A percentile compares a stretch with the other conserved stretches of the same genome.
Conservation (phyloP, 495 filamentous ascomycete genomes). For the Ramalina peruviana region DNA sequence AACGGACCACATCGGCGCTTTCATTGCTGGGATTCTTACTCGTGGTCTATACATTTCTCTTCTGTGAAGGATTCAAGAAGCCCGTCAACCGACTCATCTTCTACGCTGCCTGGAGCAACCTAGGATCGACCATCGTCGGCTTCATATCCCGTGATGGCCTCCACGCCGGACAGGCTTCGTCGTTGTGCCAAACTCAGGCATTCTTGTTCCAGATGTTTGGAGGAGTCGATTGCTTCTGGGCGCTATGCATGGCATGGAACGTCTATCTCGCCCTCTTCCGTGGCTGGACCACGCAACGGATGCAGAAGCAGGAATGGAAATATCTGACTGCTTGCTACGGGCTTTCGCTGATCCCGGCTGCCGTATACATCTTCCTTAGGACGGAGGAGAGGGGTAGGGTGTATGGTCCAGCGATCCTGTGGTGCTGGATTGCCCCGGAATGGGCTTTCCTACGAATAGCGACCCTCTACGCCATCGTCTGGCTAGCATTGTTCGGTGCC, state of each 20-base stretch:
- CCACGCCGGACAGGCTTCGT: slow-evolving; percentile 24
- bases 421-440: slow-evolving; percentile 63
- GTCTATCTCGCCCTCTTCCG: slow-evolving; percentile 74
- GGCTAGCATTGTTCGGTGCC: slow-evolving; percentile 53
- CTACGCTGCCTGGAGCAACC: slow-evolving; percentile 70
- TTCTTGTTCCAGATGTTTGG: slow-evolving; percentile 61
- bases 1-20: slow-evolving; percentile 51
- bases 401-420: slow-evolving; percentile 65
- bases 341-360: slow-evolving; percentile 52
- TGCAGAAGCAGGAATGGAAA: slow-evolving; percentile 53
- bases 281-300: slow-evolving; percentile 49
- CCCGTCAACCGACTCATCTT: slow-evolving; percentile 77
- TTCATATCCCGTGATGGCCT: slow-evolving; percentile 49
- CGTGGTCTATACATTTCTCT: slow-evolving; percentile 55
- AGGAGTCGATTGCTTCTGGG: slow-evolving; percentile 58
- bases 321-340: slow-evolving; percentile 64
- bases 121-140: slow-evolving; percentile 65
- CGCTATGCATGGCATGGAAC: slow-evolving; percentile 71
- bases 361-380: slow-evolving; percentile 51
- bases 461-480: slow-evolving; percentile 70
- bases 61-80: slow-evolving; percentile 49
- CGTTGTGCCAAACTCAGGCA: slow-evolving; percentile 57
- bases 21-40: slow-evolving; percentile 58
- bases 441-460: slow-evolving; percentile 65
- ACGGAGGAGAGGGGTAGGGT: slow-evolving; percentile 34